Base-by-base conservation (phyloP, 129 eudicot genomes). In the Pulicaria dysenterica region DNA sequence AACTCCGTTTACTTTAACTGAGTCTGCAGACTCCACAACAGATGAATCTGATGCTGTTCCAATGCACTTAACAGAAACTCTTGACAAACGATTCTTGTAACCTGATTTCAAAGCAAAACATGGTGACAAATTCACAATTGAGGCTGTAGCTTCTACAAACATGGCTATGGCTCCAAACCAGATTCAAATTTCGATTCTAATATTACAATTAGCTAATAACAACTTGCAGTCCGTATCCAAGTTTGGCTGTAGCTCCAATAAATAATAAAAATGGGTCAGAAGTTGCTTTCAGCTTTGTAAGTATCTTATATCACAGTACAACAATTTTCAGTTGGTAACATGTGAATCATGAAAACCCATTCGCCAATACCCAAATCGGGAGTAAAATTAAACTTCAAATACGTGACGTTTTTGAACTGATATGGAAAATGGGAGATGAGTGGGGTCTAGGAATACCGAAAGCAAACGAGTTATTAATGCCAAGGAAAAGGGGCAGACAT, bases 1-100 rank as follows among this genome's bases (percentile, higher is more conserved):
- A 46, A 65, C 77, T 7, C 87, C 95, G 86, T 75, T 84, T 5
- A 85, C 83, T 56, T 70, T 73, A 56, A 74, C 75, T 6, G 85
- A 78, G 72, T 80, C 62, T 38, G 60, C 77, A 16, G 85, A 78
- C 72, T 80, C 62, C 44, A 65, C 77, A 16, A 77, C 67, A 12
- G 77, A 41, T 6, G 80, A 79, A 53, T 85, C 86, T 8, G 84
- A 84, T 48, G 72, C 73, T 58, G 83, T 78, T n/a, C 73, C 80
- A 10, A 59, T 67, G 70, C 96, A 82, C 58, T 66, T 57, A 79
- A 81, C 71, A 17, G 59, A 77, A 79, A 74, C 81, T 54, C 85
- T 62, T 63, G 68, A 69, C 37, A 47, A 15, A 63, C 62, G 77
- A 70, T 67, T 61, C 67, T 67, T 84, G 45, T 58, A 76, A 41